Conservation (phyloP, 2,329 filamentous ascomycete species). For the Xylariaceae sp. region DNA sequence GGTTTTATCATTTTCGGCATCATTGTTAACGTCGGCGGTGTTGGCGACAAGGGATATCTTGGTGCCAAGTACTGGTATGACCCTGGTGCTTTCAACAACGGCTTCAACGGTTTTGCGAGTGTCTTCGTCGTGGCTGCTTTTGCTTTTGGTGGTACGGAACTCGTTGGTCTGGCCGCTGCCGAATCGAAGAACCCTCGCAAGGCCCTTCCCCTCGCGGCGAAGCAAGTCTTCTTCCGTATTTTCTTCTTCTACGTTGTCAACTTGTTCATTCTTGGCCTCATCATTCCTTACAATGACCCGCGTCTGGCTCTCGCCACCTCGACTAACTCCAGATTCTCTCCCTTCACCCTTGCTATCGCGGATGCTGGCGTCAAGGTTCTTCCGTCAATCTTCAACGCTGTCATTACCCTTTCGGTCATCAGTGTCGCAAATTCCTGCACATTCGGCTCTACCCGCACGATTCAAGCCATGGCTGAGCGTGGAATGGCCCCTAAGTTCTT, state of each 20-base stretch:
- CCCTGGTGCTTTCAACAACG: constrained; percentile 50
- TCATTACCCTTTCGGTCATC: constrained; percentile 50
- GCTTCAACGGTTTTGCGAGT: constrained; percentile 47
- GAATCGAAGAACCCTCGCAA: constrained; percentile 47
- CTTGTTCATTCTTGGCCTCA: constrained; percentile 49
- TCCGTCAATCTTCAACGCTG: constrained; percentile 51
- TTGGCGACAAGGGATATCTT: constrained; percentile 54
- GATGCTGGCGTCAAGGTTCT: constrained; percentile 47
- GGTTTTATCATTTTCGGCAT: constrained; percentile 65
- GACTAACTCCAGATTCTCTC: constrained; percentile 43
- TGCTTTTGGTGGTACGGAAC: constrained; percentile 49
- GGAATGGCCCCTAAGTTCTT: constrained; percentile 54
- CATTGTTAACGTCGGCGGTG: constrained; percentile 54
- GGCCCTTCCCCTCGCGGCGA: constrained; percentile 47
- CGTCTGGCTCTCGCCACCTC: constrained; percentile 37
- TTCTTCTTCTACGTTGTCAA: constrained; percentile 49
- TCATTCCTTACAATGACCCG: constrained; percentile 41
- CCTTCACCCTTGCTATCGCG: constrained; percentile 49
- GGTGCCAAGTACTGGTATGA: constrained; percentile 59
- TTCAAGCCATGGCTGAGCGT: constrained; percentile 46
- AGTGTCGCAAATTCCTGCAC: constrained; percentile 50
- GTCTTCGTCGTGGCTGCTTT: constrained; percentile 52
- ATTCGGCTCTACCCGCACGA: constrained; percentile 48
- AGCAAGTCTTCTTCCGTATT: constrained; percentile 54
- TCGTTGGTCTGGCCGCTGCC: constrained; percentile 49